Base-by-base conservation (phyloP, 495 filamentous ascomycete species). In the Cercophora sp. region DNA sequence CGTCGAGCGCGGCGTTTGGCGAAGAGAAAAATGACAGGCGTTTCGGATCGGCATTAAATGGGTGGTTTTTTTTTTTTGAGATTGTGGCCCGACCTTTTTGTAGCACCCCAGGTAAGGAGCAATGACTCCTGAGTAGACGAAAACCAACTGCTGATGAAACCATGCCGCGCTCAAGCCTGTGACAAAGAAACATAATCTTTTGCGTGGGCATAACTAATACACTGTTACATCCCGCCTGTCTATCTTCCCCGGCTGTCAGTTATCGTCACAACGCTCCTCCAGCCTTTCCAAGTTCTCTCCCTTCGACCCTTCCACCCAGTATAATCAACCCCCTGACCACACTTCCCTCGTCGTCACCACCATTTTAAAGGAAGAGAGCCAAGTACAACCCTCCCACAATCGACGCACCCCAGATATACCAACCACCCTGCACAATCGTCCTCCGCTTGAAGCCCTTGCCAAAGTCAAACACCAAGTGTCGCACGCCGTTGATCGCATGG, bases 401-500 rank as follows among this genome's bases (percentile, higher is more conserved):
- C 55, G 81, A 88, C 55, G 84, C 64, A 8, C 82, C 89, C 58
- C 94, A 77, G 19, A 91, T 80, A 27, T 77, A 69, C 80, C 85
- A 93, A 49, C 91, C 92, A 2, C 79, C 83, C 70, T 78, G 77
- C 56, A 86, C 79, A 52, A 97, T 88, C 56, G 75, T 71, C 61
- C 78, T 73, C 68, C 91, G 88, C 58, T 68, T 75, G 51, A 95
- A 82, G 34, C 79, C 79, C 47, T 72, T 67, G 31, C 85, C 86
- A 44, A 83, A 67, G 78, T 99, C 93, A 86, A 88, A 96, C 25
- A 79, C 56, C 71, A 99, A 76, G 79, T 97, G 93, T 63, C 90
- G 82, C n/a, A 94, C 49, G 20, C 94, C 93, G 73, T 95, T 96
- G 58, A 91, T 66, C 54, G 68, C 69, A 72, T 99, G 94, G 75